phyloP scores from a whole-genome alignment of 1,284 basidiomycete species.

The Xerocomus nothofagi region DNA sequence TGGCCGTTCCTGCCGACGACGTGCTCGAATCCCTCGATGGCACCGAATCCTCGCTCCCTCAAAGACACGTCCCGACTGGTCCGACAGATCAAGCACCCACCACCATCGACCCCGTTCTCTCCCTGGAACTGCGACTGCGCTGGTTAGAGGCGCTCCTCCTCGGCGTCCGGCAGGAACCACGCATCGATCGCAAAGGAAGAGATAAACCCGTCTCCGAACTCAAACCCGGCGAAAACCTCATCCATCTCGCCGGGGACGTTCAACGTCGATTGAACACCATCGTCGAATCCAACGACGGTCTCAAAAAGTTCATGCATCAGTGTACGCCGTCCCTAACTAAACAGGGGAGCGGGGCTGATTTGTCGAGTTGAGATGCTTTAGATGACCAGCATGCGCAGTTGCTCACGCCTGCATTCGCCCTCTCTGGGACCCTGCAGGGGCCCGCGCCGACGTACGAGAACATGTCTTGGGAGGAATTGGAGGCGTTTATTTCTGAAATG shows the following conservation, averaged over 20 bases:
- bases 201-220: constrained; percentile 31
- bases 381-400: constrained; percentile 74
- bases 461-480: constrained; percentile 65
- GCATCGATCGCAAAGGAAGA: constrained; percentile 32
- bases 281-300: constrained; percentile 65
- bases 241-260: constrained; percentile 57
- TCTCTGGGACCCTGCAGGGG: constrained; percentile 55
- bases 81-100: constrained; percentile 5
- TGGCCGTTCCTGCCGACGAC: constrained; percentile 21
- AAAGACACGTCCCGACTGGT: neutral
- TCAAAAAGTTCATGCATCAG: constrained; percentile 70
- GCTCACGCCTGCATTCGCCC: constrained; percentile 70
- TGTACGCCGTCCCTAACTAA: constrained; percentile 42
- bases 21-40: constrained; percentile 33
- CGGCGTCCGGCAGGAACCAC: constrained; percentile 55
- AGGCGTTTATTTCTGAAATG: constrained; percentile 71
- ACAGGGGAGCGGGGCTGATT: neutral
- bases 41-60: constrained; percentile 20
- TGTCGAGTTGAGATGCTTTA: constrained; percentile 26
- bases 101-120: constrained; percentile 60
- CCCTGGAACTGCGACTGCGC: constrained; percentile 68
- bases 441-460: constrained; percentile 54
- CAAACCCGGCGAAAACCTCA: constrained; percentile 53
- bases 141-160: constrained; percentile 76
- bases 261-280: constrained; percentile 55